These are phyloP conservation scores for Globisporangium recalcitrans DNA, from an alignment of 352 stramenopile genomes.

Conservation along the genomic window DNA sequence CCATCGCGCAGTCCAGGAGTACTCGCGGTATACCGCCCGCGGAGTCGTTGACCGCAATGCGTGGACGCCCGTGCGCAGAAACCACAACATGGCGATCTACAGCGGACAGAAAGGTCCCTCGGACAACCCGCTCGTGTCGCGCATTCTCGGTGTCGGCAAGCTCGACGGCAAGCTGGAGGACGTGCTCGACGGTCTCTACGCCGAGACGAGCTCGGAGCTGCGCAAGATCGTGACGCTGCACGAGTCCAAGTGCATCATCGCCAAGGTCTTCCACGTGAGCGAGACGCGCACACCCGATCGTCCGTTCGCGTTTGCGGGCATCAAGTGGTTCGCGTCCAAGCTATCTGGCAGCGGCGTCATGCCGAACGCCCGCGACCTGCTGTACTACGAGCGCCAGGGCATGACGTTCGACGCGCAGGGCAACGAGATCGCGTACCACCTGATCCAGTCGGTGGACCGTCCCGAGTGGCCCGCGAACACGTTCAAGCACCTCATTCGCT, in stretches of 20 bases:
- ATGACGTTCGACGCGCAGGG: slow-evolving; percentile 37
- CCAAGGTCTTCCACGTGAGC: slow-evolving; percentile 25
- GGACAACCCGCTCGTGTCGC: slow-evolving; percentile 1
- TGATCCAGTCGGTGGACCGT: slow-evolving; percentile 54
- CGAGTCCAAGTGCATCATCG: slow-evolving; percentile 26
- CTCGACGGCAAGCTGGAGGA: slow-evolving; percentile 20
- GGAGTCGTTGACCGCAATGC: slow-evolving; percentile 10
- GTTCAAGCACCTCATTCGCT: slow-evolving; percentile 42
- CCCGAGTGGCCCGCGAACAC: slow-evolving; percentile 40
- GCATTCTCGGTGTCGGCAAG: slow-evolving; percentile 12
- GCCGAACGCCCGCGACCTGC: slow-evolving; percentile 24
- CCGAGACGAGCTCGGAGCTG: slow-evolving; percentile 32
- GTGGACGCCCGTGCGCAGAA: slow-evolving; percentile 15
- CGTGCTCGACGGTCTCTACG: slow-evolving; percentile 42
- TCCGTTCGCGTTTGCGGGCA: slow-evolving; percentile 39
- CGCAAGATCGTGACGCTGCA: slow-evolving; percentile 26
- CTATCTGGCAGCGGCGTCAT: slow-evolving; percentile 27
- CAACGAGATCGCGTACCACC: slow-evolving; percentile 43
- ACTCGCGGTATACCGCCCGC: neutral
- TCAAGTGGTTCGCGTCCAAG: slow-evolving; percentile 39
- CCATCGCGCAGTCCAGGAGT: neutral
- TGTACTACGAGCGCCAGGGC: slow-evolving; percentile 49
- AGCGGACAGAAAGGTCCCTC: slow-evolving; percentile 8
- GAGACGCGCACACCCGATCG: slow-evolving; percentile 22
- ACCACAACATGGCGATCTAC: slow-evolving; percentile 17